Base-by-base conservation (phyloP, 1,139 yeast species). In the Debaryomycetaceae sp. region DNA sequence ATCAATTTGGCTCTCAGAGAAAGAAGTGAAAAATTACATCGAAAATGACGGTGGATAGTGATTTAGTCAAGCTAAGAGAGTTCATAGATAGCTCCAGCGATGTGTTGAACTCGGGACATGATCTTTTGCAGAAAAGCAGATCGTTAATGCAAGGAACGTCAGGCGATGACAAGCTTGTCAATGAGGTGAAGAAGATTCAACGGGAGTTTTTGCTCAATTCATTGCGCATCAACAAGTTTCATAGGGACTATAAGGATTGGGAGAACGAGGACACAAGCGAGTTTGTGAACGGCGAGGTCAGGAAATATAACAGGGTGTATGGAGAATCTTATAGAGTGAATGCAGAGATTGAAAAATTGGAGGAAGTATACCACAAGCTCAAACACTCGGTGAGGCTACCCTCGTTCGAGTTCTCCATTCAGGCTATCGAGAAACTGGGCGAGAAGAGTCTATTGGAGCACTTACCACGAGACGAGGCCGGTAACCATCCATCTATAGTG, bases 201-300 rank as follows among this genome's bases (percentile, higher is more conserved):
- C 60, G 57, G 48, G 49, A 56, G 31, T 62, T 57, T 42, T 55
- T 72, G 1, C 49, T 71, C 11, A 77, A 71, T 44, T 68, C 76
- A 6, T 69, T 66, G 49, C 49, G 57, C 24, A 60, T 70, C 31
- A 68, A 61, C 45, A 61, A 59, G 45, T 57, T 66, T 35, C 72
- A 69, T 37, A 58, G 60, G 38, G 60, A 57, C 9, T 64, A 60
- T 47, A 64, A 68, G 48, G 61, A 56, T 31, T 68, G 72, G 72
- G 68, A 68, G 40, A 42, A 49, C 24, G 42, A 47, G 3, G 49
- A 55, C 37, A 57, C 41, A n/a, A 50, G 52, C 1, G 41, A 49
- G 35, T 65, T 68, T 37, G 49, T 65, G 7, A 55, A 58, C 9
- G 48, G 49, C n/a, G 66, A 67, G 35, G 55, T 67, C 3, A 45